Percentiles rank a stretch among this genome's conserved stretches.
These are phyloP conservation scores for Russula sp. DNA, from an alignment of 768 basidiomycete genomes.

Conservation along the genomic window DNA sequence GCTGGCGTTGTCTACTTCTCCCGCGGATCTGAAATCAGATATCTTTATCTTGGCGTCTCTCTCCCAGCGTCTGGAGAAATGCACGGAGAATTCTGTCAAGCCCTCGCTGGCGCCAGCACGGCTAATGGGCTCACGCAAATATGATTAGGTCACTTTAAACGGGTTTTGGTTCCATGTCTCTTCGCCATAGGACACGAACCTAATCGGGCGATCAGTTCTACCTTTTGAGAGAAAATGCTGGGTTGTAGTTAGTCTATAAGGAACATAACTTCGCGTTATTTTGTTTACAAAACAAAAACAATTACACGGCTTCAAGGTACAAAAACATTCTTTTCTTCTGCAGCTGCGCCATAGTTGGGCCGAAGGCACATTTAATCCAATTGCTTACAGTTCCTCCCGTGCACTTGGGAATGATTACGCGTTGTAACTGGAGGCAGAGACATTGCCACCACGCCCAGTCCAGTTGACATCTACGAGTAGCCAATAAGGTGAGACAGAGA, in stretches of 20 bases:
- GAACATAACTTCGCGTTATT: not conserved
- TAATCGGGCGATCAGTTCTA: not conserved
- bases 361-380: conserved; percentile 1
- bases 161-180: no score
- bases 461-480: conserved; percentile 81
- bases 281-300: not conserved
- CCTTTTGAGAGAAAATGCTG: not conserved
- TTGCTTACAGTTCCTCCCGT: not conserved
- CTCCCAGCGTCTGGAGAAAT: not conserved
- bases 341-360: not conserved
- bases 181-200: not conserved
- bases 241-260: not conserved
- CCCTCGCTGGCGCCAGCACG: not conserved
- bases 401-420: conserved; percentile 36
- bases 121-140: not conserved
- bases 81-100: not conserved
- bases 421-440: conserved; percentile 81
- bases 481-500: conserved; percentile 8
- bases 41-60: not conserved
- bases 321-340: conserved; percentile 4
- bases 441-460: conserved; percentile 96
- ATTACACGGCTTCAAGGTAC: conserved; percentile 7
- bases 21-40: not conserved
- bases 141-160: not conserved
- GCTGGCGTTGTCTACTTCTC: not conserved